Evolutionary conservation across 352 stramenopile species (phyloP), one percentile per base, ranked within the genome.

Genomic region (Chrysophaeum taylorii): DNA sequence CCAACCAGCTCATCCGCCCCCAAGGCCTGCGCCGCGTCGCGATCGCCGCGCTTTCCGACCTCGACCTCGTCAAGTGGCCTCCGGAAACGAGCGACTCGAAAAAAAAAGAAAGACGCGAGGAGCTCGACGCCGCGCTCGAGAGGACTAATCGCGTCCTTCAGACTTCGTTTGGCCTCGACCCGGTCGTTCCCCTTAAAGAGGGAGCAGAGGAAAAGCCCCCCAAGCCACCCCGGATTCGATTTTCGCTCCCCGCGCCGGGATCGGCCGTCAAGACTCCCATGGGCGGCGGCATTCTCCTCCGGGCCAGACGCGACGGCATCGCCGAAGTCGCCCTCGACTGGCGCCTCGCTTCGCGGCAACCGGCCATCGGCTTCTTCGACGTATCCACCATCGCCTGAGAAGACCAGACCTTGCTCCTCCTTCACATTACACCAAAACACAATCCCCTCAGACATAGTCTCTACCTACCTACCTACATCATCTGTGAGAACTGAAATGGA

Each of bases 11-110:
- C 1, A 74, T 74, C 31, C 16, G 2, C 15, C 29, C 37, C 27
- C 12, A 0, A 15, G 70, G 48, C 25, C 48, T 74, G 60, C 33
- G 29, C 37, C 57, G 70, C n/a, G 37, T 74, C 35, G 29, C 35
- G 1, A 2, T 39, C 0, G 70, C 60, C n/a, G 53, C 70, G 4
- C 27, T 41, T 2, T 1, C 1, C 2, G 57, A 73, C 27, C 70
- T 73, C 27, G 33, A 45, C 9, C 33, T 66, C 33, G 27, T 66
- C 7, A 5, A 66, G 31, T 33, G 57, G 57, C n/a, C n/a, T 42
- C 2, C 16, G 14, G 1, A 5, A n/a, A 66, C 57, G 57, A 12
- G 7, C 18, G 45, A 60, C 48, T 25, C 18, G 5, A 18, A 25
- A 5, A 60, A 23, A 5, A 25, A 60, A 18, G 9, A 33, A 5